These are phyloP conservation scores for Salix exigua DNA, from an alignment of 345 rosid genomes.

Conservation along the genomic window DNA sequence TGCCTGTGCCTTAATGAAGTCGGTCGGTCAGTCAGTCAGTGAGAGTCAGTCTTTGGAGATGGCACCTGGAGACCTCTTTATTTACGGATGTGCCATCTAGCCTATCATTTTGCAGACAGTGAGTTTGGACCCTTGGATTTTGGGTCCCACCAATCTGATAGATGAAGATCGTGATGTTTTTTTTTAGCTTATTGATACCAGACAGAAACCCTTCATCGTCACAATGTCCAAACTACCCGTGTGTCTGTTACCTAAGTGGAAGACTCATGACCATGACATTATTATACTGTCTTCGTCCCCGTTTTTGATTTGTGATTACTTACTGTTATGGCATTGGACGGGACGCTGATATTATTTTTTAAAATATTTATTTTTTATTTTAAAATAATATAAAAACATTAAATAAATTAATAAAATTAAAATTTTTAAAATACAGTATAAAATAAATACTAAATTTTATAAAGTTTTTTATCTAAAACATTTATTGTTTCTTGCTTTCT, in stretches of 20 bases:
- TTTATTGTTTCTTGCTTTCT: no score
- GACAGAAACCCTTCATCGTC: no score
- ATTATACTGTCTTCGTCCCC: neutral
- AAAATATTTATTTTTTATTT: no score
- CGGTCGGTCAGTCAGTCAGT: constrained; percentile 22
- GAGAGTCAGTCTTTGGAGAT: neutral
- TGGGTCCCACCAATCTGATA: neutral
- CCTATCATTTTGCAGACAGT: neutral
- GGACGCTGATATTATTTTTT: no score
- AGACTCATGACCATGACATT: neutral
- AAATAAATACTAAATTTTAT: no score
- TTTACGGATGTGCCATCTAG: constrained; percentile 24
- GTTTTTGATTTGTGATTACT: neutral
- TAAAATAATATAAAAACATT: neutral
- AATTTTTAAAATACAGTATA: no score
- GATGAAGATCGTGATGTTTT: neutral
- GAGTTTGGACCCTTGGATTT: neutral
- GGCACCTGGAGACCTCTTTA: constrained; percentile 25
- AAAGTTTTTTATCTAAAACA: no score
- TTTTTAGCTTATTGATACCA: neutral
- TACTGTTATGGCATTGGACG: neutral
- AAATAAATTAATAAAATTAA: no score
- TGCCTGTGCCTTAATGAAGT: constrained; percentile 16
- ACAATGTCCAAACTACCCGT: neutral
- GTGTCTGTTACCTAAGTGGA: neutral